phyloP scores from a whole-genome alignment of 768 basidiomycete species.

The Tulasnella sp. region DNA sequence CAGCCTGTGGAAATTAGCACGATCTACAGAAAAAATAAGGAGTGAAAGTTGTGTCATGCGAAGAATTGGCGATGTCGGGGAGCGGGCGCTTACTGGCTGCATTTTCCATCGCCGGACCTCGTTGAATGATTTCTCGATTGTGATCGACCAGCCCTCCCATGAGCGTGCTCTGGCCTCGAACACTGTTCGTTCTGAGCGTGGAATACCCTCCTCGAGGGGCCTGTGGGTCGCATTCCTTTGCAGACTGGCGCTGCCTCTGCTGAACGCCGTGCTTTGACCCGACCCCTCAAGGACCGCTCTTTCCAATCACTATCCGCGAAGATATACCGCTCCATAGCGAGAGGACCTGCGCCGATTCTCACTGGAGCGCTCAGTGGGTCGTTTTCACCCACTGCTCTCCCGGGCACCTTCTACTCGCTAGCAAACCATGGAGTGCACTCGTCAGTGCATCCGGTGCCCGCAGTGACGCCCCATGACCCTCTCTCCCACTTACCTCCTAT shows the following conservation, averaged over 20 bases:
- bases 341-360: not conserved
- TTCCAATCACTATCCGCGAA: not conserved
- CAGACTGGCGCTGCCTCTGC: not conserved
- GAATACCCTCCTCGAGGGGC: not conserved
- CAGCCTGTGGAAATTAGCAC: not conserved
- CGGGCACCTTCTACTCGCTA: not conserved
- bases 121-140: not conserved
- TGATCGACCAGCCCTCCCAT: not conserved
- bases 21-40: not conserved
- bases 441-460: not conserved
- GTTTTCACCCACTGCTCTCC: not conserved
- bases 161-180: not conserved
- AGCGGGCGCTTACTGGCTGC: slow-evolving; percentile 1
- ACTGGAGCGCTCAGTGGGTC: not conserved
- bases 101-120: not conserved
- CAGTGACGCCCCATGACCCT: not conserved
- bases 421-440: not conserved
- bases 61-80: slow-evolving; percentile 4
- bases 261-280: not conserved
- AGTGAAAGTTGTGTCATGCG: not conserved
- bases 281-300: not conserved
- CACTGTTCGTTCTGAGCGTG: not conserved
- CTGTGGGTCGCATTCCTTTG: not conserved
- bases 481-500: not conserved
- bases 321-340: not conserved